phyloP scores from a whole-genome alignment of 495 filamentous ascomycete genomes.

The Xylaria telfairii region DNA sequence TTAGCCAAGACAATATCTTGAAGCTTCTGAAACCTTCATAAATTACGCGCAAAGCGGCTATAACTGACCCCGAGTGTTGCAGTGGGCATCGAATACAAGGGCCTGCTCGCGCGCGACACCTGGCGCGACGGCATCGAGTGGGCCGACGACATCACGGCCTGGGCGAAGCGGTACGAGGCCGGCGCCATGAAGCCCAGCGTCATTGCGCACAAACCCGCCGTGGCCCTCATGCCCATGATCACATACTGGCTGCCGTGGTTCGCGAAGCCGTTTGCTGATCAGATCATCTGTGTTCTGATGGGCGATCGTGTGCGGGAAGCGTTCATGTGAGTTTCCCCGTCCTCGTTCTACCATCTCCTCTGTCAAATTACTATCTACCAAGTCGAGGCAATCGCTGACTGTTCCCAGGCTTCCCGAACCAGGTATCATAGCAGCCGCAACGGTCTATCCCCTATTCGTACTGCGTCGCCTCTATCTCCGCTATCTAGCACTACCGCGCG shows the following conservation, averaged over 20 bases:
- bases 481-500: slow-evolving; percentile 62
- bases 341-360: not conserved
- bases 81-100: slow-evolving; percentile 61
- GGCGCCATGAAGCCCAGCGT: slow-evolving; percentile 53
- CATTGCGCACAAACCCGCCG: slow-evolving; percentile 51
- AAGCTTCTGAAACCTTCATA: too few relatives aligned
- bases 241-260: slow-evolving; percentile 61
- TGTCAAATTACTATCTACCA: not conserved
- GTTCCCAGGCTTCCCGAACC: slow-evolving; percentile 39
- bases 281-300: slow-evolving; percentile 65
- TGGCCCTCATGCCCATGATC: slow-evolving; percentile 61
- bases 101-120: slow-evolving; percentile 39
- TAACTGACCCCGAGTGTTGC: too few relatives aligned
- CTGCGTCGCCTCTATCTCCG: slow-evolving; percentile 60
- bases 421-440: slow-evolving; percentile 26
- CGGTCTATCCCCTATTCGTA: slow-evolving; percentile 44
- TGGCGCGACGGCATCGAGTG: slow-evolving; percentile 70
- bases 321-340: slow-evolving; percentile 61
- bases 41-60: too few relatives aligned
- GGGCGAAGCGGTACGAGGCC: slow-evolving; percentile 65
- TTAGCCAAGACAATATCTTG: too few relatives aligned
- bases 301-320: slow-evolving; percentile 66
- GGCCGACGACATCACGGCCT: slow-evolving; percentile 65
- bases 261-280: slow-evolving; percentile 53
- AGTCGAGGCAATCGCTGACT: not conserved